These are phyloP conservation scores for Vaccinium myrtillus DNA, from an alignment of 148 eudicot species.

Conservation along the genomic window DNA sequence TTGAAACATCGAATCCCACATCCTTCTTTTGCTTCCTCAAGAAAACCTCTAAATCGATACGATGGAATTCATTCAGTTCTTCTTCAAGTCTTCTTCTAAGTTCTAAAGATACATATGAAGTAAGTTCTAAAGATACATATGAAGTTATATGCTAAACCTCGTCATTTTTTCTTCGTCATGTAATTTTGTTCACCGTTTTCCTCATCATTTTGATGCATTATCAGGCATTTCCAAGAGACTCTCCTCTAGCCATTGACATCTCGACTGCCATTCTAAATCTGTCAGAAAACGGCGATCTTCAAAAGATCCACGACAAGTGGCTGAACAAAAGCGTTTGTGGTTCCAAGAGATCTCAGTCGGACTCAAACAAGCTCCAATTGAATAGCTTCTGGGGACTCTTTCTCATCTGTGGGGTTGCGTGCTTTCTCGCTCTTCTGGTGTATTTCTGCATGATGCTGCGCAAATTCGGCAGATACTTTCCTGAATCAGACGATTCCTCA, in stretches of 20 bases:
- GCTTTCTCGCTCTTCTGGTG: conserved; percentile 49
- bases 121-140: background rate
- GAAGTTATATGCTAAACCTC: background rate
- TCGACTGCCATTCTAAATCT: conserved; percentile 45
- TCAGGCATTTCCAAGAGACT: conserved; percentile 54
- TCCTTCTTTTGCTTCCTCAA: conserved; percentile 21
- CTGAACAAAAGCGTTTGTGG: conserved; percentile 21
- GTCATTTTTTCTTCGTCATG: background rate
- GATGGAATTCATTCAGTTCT: background rate
- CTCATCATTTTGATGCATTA: conserved; percentile 25
- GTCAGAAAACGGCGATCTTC: conserved; percentile 52
- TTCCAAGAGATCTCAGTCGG: conserved; percentile 19
- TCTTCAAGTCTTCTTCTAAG: background rate
- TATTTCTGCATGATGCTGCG: conserved; percentile 37
- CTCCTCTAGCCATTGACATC: conserved; percentile 52
- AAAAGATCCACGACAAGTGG: conserved; percentile 37
- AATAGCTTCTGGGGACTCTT: conserved; percentile 84
- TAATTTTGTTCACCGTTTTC: conserved; percentile 1
- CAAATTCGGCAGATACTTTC: conserved; percentile 37
- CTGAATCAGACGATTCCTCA: conserved; percentile 25
- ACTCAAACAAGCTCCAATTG: conserved; percentile 36
- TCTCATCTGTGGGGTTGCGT: conserved; percentile 60
- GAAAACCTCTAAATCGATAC: background rate
- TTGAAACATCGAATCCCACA: conserved; percentile 29
- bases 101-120: background rate